These are phyloP conservation scores for Rubus parviflorus DNA, from an alignment of 306 rosid genomes.

Conservation along the genomic window DNA sequence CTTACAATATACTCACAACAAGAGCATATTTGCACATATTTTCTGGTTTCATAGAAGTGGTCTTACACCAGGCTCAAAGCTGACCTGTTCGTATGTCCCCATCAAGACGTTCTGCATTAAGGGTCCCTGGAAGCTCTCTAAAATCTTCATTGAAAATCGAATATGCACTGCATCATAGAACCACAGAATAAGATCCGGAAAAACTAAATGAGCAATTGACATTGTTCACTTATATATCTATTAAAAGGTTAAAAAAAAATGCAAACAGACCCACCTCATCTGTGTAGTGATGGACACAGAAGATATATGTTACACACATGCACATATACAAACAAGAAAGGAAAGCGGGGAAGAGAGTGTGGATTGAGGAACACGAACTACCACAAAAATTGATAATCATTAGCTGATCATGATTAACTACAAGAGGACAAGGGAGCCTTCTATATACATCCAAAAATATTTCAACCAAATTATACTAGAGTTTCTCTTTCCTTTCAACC, in stretches of 20 bases:
- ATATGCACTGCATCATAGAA: slow-evolving; percentile 64
- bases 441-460: background rate
- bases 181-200: slow-evolving; percentile 8
- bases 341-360: background rate
- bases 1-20: background rate
- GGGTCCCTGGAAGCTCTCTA: slow-evolving; percentile 90
- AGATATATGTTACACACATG: background rate
- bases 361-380: background rate
- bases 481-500: too few relatives aligned
- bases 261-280: background rate
- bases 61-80: slow-evolving; percentile 43
- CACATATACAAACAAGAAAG: background rate
- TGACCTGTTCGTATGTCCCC: slow-evolving; percentile 88
- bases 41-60: background rate
- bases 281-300: background rate
- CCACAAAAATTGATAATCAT: background rate
- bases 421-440: background rate
- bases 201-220: background rate
- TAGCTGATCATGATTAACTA: background rate
- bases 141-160: slow-evolving; percentile 95
- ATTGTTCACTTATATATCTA: background rate
- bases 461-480: too few relatives aligned
- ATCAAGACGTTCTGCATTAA: slow-evolving; percentile 83
- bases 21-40: background rate
- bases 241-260: background rate